Base-by-base conservation (phyloP, 345 rosid genomes). In the Brassica nigra region DNA sequence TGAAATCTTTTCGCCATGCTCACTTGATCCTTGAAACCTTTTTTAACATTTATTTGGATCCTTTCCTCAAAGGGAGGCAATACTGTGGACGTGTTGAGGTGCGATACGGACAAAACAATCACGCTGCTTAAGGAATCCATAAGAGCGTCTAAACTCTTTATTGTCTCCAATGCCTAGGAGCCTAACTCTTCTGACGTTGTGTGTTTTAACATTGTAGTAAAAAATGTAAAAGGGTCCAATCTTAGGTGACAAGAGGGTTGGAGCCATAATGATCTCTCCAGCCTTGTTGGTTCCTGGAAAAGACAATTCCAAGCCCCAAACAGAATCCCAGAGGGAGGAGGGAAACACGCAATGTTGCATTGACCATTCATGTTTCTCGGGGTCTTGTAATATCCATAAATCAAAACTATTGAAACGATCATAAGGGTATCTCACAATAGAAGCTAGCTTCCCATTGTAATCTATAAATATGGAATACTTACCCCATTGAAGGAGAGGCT, bases 391-490 rank as follows among this genome's bases (percentile, higher is more conserved):
- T 72, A 72, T 39, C 66, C 76, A 73, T 36, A 71, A 29, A 58
- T 58, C 66, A 58, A 71, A 72, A 14, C 28, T n/a, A 14, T 4
- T 0, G n/a, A n/a, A 39, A 6, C 9, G 36, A 55, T 0, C 16
- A 30, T 33, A 10, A 59, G 36, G 55, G 36, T 7, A 0, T 58
- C 36, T n/a, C 55, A 59, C 67, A 23, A 72, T 72, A 20, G 37
- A 59, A 72, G 67, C 67, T 37, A 72, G 37, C 67, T 72, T 72
- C 28, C 76, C 67, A 27, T 37, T 59, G 76, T 59, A 72, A 12
- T 37, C 57, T 4, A 72, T 23, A 0, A 37, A 72, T 2, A 28
- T n/a, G 11, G 66, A 0, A 2, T 59, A 1, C 3, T 0, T 1
- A 0, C 3, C 0, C 20, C 20, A 20, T 2, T 0, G 0, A 12